Conservation (phyloP, 352 stramenopile genomes). For the Aphanomyces stellatus region DNA sequence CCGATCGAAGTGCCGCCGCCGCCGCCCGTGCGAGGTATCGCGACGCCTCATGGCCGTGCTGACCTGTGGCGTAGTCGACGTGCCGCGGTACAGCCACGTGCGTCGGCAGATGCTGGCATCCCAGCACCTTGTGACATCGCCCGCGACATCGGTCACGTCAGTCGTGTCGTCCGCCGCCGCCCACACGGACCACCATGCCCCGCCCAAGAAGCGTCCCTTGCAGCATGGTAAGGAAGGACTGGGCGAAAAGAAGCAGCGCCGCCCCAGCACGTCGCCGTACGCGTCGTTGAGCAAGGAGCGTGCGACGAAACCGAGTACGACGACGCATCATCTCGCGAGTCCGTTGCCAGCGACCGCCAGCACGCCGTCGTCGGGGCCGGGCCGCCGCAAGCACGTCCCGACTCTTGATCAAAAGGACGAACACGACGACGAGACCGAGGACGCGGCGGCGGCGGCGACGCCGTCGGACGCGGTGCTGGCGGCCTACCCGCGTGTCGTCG, state of each 20-base stretch:
- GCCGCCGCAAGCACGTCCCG: not conserved
- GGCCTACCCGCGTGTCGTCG: not conserved
- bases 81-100: too few species aligned
- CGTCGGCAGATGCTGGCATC: too few species aligned
- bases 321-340: not conserved
- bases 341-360: not conserved
- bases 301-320: not conserved
- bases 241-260: slow-evolving; percentile 7
- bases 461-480: not conserved
- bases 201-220: slow-evolving; percentile 8
- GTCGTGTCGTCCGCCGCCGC: too few species aligned
- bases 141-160: too few species aligned
- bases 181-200: too few species aligned
- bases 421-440: too few species aligned
- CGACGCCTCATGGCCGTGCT: too few species aligned
- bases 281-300: slow-evolving; percentile 1
- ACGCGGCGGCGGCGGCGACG: too few species aligned
- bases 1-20: not conserved
- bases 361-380: too few species aligned
- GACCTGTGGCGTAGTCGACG: too few species aligned
- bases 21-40: too few species aligned
- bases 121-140: too few species aligned
- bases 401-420: not conserved
- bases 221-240: not conserved
- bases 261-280: slow-evolving; percentile 14